phyloP scores from a whole-genome alignment of 2,329 filamentous ascomycete genomes.

The Paecilomyces formosus region DNA sequence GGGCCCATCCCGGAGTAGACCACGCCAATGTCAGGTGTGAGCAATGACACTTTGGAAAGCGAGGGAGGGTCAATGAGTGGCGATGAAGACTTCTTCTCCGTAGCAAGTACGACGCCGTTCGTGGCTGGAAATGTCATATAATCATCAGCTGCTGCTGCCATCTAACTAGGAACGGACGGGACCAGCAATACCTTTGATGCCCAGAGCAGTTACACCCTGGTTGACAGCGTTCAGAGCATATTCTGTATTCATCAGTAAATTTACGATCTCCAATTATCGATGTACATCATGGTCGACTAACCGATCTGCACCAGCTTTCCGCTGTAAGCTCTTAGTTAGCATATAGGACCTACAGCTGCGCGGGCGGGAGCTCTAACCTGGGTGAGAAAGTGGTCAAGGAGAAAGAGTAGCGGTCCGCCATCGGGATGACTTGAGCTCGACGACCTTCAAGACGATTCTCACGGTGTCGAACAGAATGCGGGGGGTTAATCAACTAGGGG shows the following conservation, averaged over 20 bases:
- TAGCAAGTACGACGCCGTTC: conserved; percentile 97
- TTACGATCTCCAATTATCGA: neutral
- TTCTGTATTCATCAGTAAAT: conserved; percentile 51
- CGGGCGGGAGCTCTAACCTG: conserved; percentile 58
- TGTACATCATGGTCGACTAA: conserved; percentile 33
- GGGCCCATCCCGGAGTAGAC: conserved; percentile 99
- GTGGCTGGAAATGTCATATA: conserved; percentile 56
- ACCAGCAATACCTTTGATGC: conserved; percentile 75
- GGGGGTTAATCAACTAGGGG: conserved; percentile 4
- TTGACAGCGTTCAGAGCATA: conserved; percentile 99
- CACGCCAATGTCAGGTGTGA: conserved; percentile 99
- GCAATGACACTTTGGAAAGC: conserved; percentile 92
- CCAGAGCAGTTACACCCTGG: conserved; percentile 95
- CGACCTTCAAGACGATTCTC: conserved; percentile 7
- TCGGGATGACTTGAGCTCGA: conserved; percentile 37
- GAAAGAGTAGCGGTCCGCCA: conserved; percentile 99
- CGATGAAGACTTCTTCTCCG: conserved; percentile 98
- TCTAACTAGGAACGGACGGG: neutral
- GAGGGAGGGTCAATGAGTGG: conserved; percentile 93
- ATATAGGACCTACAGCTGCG: conserved; percentile 10
- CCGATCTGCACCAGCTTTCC: conserved; percentile 99
- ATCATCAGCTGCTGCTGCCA: conserved; percentile 8
- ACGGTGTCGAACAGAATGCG: conserved; percentile 3
- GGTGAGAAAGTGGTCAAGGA: conserved; percentile 99
- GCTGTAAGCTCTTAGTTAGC: conserved; percentile 51